Evolutionary conservation across 805 yeast genomes (phyloP).

Genomic region (Hanseniaspora thailandica): DNA sequence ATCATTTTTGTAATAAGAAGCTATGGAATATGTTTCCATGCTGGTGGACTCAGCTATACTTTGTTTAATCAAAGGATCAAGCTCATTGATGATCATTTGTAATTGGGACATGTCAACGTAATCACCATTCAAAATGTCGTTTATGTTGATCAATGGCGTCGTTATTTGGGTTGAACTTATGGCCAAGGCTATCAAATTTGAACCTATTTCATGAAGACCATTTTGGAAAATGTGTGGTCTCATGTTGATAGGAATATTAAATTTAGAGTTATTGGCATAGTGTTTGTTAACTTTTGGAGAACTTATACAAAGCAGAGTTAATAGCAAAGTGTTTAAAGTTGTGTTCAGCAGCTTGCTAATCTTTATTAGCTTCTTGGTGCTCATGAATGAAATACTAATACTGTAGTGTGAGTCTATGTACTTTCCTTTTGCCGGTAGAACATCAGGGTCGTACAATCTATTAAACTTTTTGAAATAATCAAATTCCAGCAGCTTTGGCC

Average conservation of each 20-base stretch:
- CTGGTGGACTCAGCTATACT: background rate
- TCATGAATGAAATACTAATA: background rate
- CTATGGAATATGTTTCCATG: constrained; percentile 9
- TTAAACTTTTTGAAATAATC: background rate
- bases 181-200: constrained; percentile 3
- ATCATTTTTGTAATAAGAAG: background rate
- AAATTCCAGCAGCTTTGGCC: background rate
- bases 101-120: background rate
- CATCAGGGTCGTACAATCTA: background rate
- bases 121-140: background rate
- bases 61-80: background rate
- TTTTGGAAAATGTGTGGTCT: background rate
- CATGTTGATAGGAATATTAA: constrained; percentile 11
- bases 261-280: background rate
- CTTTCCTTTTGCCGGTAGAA: background rate
- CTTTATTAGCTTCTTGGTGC: background rate
- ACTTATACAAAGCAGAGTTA: background rate
- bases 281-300: background rate
- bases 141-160: background rate
- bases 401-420: background rate
- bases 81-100: background rate
- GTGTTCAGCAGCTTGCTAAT: background rate
- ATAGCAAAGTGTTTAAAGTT: constrained; percentile 1
- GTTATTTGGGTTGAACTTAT: constrained; percentile 7
- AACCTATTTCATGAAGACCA: background rate